phyloP scores from a whole-genome alignment of 1,284 basidiomycete species.

The Kalmanozyma brasiliensis region DNA sequence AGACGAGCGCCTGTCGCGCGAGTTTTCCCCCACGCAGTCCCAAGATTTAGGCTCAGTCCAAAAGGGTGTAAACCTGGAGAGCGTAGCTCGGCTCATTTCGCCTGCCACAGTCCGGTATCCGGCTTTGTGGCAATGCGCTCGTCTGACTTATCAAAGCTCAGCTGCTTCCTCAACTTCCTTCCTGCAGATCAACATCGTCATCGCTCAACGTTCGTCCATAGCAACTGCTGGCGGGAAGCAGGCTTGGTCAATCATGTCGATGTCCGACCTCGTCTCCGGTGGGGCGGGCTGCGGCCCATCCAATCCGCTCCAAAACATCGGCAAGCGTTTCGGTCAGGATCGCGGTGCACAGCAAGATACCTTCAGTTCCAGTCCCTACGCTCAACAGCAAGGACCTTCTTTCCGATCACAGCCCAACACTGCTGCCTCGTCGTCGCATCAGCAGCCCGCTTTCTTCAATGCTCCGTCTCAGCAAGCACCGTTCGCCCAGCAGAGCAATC shows the following conservation, averaged over 20 bases:
- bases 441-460: constrained; percentile 48
- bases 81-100: too few species aligned
- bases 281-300: constrained; percentile 65
- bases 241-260: constrained; percentile 45
- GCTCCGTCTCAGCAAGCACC: constrained; percentile 21
- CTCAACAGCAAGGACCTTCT: constrained; percentile 13
- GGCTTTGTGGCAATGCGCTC: constrained; percentile 27
- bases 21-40: too few species aligned
- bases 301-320: constrained; percentile 64
- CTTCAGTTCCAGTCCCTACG: constrained; percentile 9
- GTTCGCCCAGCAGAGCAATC: constrained; percentile 10
- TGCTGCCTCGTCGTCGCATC: constrained; percentile 12
- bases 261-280: constrained; percentile 63
- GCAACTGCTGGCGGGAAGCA: constrained; percentile 16
- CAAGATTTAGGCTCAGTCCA: too few species aligned
- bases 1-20: too few species aligned
- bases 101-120: constrained; percentile 11
- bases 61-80: too few species aligned
- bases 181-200: constrained; percentile 12
- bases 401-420: constrained; percentile 28
- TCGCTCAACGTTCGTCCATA: neutral
- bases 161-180: constrained; percentile 2
- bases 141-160: constrained; percentile 6
- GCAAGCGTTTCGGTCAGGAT: constrained; percentile 65
- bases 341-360: constrained; percentile 58